phyloP scores from a whole-genome alignment of 1,284 basidiomycete genomes.

The Albatrellus sp. region DNA sequence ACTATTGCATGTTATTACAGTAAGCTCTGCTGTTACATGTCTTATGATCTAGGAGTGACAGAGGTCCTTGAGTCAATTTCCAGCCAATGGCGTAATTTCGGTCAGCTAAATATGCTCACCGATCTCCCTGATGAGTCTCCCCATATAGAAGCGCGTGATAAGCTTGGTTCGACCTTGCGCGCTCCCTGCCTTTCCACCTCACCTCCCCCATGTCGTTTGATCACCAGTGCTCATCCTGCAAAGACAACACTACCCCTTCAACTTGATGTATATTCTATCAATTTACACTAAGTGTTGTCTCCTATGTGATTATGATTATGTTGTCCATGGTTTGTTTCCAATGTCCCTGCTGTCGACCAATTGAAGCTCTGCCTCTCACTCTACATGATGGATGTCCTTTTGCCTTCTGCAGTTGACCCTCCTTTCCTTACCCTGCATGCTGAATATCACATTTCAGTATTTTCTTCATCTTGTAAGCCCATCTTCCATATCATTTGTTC shows the following conservation, averaged over 20 bases:
- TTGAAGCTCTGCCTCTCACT: background rate
- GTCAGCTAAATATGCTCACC: slow-evolving; percentile 2
- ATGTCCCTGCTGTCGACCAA: background rate
- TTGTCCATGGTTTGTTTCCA: background rate
- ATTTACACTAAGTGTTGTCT: too few species aligned
- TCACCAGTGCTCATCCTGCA: too few species aligned
- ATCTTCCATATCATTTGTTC: too few species aligned
- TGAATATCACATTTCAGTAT: too few species aligned
- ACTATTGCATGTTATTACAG: too few species aligned
- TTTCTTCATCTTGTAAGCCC: too few species aligned
- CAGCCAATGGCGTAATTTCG: slow-evolving; percentile 4
- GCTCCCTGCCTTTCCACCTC: background rate
- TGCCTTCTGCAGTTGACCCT: too few species aligned
- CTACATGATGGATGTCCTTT: background rate
- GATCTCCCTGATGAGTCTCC: background rate
- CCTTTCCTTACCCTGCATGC: too few species aligned
- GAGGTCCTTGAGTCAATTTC: background rate
- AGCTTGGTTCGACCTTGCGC: background rate
- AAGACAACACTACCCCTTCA: too few species aligned
- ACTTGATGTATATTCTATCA: too few species aligned
- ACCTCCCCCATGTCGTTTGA: background rate
- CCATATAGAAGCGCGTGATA: background rate
- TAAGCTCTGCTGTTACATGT: slow-evolving; percentile 13
- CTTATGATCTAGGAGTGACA: background rate
- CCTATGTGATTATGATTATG: too few species aligned